Percentiles rank a stretch among this genome's conserved stretches.
These are phyloP conservation scores for Lecanicillium sp. DNA, from an alignment of 2,329 filamentous ascomycete species.

Conservation along the genomic window DNA sequence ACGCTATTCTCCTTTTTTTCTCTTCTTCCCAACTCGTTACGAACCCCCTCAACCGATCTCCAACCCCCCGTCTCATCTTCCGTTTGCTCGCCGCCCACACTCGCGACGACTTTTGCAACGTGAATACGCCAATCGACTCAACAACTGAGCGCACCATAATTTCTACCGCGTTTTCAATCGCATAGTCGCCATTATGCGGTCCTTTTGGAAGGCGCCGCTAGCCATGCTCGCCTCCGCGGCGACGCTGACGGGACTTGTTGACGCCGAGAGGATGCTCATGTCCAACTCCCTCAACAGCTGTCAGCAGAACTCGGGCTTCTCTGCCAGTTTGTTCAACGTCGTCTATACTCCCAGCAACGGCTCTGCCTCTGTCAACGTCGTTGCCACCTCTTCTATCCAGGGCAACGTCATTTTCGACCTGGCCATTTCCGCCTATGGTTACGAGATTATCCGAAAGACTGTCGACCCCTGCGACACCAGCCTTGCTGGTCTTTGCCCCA, in stretches of 20 bases:
- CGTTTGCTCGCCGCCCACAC: too few species aligned
- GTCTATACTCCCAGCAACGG: conserved; percentile 68
- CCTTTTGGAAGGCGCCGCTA: conserved; percentile 34
- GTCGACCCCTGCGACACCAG: conserved; percentile 68
- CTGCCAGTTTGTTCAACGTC: conserved; percentile 83
- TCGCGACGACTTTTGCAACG: too few species aligned
- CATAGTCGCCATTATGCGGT: conserved; percentile 33
- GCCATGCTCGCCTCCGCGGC: conserved; percentile 36
- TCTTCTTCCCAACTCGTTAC: too few species aligned
- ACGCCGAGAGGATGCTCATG: conserved; percentile 60
- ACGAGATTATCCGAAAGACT: conserved; percentile 55
- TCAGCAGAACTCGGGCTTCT: conserved; percentile 76
- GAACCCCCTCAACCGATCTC: too few species aligned
- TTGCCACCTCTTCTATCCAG: conserved; percentile 73
- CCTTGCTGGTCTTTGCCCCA: conserved; percentile 76
- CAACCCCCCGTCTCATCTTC: too few species aligned
- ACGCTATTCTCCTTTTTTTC: too few species aligned
- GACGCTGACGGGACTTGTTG: conserved; percentile 35
- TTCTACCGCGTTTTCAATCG: background rate
- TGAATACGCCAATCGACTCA: too few species aligned
- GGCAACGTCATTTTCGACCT: conserved; percentile 75
- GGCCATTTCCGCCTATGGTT: conserved; percentile 74
- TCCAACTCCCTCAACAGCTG: conserved; percentile 81
- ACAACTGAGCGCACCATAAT: too few species aligned
- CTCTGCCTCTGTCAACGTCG: conserved; percentile 64